These are phyloP conservation scores for Solanum hybrid DNA, from an alignment of 305 asterid genomes.

Conservation along the genomic window DNA sequence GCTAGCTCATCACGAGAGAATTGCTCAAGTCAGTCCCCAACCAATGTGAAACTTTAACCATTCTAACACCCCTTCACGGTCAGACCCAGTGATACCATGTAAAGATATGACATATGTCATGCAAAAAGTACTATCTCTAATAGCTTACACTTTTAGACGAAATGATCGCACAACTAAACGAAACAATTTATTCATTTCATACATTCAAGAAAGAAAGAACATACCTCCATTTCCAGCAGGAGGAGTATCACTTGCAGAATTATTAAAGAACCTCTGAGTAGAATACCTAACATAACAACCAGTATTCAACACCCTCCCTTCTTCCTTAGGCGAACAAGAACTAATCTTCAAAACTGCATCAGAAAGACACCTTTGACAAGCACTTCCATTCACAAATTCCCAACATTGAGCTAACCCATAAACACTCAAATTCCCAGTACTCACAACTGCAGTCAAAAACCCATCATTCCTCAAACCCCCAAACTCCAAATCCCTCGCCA, in stretches of 20 bases:
- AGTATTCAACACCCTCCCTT: slow-evolving; percentile 50
- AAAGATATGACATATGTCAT: neutral
- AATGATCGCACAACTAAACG: neutral
- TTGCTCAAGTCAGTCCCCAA: neutral
- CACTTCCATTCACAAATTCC: slow-evolving; percentile 40
- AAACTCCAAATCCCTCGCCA: slow-evolving; percentile 29
- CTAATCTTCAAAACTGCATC: slow-evolving; percentile 23
- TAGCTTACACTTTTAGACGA: neutral
- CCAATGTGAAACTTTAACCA: neutral
- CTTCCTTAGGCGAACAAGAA: slow-evolving; percentile 37
- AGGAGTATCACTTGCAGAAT: slow-evolving; percentile 24
- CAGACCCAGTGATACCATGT: neutral
- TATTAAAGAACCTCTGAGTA: slow-evolving; percentile 36
- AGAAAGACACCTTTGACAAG: slow-evolving; percentile 31
- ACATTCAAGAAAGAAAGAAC: neutral
- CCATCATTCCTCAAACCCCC: slow-evolving; percentile 40
- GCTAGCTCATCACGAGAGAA: neutral
- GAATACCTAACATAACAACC: slow-evolving; percentile 60
- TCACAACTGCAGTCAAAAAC: slow-evolving; percentile 32
- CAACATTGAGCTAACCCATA: slow-evolving; percentile 61
- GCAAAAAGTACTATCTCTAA: neutral
- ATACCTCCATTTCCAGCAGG: slow-evolving; percentile 30
- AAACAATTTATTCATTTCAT: neutral
- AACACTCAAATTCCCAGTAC: slow-evolving; percentile 38
- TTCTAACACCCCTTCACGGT: neutral